Evolutionary conservation across 2,329 filamentous ascomycete species (phyloP).

Genomic region (Samsoniella hepiali): DNA sequence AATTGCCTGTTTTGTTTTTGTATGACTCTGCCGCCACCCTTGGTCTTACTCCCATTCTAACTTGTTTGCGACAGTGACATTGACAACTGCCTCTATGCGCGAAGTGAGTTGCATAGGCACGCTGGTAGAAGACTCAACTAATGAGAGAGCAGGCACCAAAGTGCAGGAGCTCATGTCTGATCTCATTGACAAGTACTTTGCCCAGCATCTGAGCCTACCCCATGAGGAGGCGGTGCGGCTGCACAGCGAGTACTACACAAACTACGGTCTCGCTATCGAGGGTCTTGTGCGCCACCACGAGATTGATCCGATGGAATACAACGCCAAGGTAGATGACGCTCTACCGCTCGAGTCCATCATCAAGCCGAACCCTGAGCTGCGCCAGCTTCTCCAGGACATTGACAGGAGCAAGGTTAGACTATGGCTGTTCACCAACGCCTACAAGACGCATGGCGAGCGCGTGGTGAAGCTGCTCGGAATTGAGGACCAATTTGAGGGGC

Average conservation of each 20-base stretch:
- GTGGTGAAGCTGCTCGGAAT: slow-evolving; percentile 79
- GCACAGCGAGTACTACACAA: slow-evolving; percentile 89
- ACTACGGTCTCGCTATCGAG: slow-evolving; percentile 96
- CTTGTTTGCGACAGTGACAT: slow-evolving; percentile 67
- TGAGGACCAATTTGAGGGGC: slow-evolving; percentile 87
- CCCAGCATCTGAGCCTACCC: slow-evolving; percentile 68
- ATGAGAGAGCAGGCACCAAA: slow-evolving; percentile 55
- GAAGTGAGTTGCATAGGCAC: slow-evolving; percentile 53
- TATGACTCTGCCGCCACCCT: slow-evolving; percentile 24
- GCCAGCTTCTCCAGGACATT: slow-evolving; percentile 74
- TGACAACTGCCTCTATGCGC: slow-evolving; percentile 95
- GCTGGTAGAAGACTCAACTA: background rate
- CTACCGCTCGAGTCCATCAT: slow-evolving; percentile 83
- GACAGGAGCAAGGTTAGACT: slow-evolving; percentile 79
- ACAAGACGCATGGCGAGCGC: slow-evolving; percentile 78
- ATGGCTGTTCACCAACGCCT: slow-evolving; percentile 97
- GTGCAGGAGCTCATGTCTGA: slow-evolving; percentile 87
- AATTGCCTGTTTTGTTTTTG: slow-evolving; percentile 45
- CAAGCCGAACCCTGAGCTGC: slow-evolving; percentile 70
- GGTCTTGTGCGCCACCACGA: slow-evolving; percentile 90
- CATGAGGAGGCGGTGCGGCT: slow-evolving; percentile 78
- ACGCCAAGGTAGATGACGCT: slow-evolving; percentile 90
- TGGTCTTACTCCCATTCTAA: background rate
- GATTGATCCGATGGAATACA: slow-evolving; percentile 94
- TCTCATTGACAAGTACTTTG: slow-evolving; percentile 67